Conservation (phyloP, 2,329 filamentous ascomycete species). For the Zasmidium cellare region DNA sequence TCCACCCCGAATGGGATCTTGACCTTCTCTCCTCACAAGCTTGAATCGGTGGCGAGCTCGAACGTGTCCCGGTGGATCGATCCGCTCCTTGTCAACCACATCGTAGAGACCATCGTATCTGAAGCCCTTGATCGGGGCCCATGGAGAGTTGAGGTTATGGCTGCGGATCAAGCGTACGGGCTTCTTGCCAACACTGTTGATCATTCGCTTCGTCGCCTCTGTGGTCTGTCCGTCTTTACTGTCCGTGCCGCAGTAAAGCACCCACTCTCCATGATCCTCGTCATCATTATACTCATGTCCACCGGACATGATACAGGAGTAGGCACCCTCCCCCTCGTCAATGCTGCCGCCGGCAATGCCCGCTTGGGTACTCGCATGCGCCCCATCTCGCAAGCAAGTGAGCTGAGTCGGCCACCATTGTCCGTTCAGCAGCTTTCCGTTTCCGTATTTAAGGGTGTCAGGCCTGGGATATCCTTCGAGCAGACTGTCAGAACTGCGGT, state of each 20-base stretch:
- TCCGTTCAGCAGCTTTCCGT: conserved; percentile 44
- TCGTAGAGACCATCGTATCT: conserved; percentile 60
- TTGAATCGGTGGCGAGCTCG: conserved; percentile 51
- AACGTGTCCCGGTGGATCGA: conserved; percentile 40
- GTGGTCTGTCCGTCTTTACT: conserved; percentile 31
- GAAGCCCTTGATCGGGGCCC: conserved; percentile 50
- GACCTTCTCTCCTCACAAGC: conserved; percentile 44
- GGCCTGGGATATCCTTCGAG: conserved; percentile 24
- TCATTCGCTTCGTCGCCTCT: conserved; percentile 44
- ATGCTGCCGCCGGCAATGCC: conserved; percentile 52
- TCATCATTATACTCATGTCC: conserved; percentile 46
- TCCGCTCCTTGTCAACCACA: conserved; percentile 40
- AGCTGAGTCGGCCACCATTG: conserved; percentile 59
- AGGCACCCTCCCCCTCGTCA: conserved; percentile 47
- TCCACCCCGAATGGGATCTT: conserved; percentile 49
- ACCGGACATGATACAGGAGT: conserved; percentile 56
- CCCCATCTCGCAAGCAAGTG: conserved; percentile 53
- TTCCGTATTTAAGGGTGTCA: conserved; percentile 38
- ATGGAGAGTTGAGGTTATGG: conserved; percentile 44
- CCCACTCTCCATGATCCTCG: conserved; percentile 48
- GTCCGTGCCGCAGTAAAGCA: conserved; percentile 56
- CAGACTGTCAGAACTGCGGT: conserved; percentile 27
- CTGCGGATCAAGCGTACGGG: conserved; percentile 56
- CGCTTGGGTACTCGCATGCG: conserved; percentile 50
- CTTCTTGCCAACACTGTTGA: conserved; percentile 41